phyloP scores from a whole-genome alignment of 2,329 filamentous ascomycete genomes.

The Phyllosticta ampelicida region DNA sequence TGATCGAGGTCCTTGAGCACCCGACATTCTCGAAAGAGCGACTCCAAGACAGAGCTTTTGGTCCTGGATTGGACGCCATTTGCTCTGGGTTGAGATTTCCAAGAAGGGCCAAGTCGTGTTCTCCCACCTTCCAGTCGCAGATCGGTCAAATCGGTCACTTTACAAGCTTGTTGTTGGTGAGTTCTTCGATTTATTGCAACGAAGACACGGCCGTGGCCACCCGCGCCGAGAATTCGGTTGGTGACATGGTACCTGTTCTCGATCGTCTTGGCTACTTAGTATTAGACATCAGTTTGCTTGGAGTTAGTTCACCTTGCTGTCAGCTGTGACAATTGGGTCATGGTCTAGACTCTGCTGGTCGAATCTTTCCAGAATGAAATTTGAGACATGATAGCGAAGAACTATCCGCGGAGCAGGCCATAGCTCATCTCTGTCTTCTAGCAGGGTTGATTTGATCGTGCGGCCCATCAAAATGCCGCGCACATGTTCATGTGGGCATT shows the following conservation, averaged over 20 bases:
- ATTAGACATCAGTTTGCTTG: background rate
- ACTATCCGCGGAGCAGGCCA: constrained; percentile 21
- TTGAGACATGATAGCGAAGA: constrained; percentile 17
- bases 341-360: background rate
- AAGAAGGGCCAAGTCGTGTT: background rate
- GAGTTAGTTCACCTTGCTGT: constrained; percentile 1
- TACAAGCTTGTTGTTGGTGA: constrained; percentile 56
- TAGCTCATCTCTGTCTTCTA: constrained; percentile 34
- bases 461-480: constrained; percentile 22
- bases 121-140: background rate
- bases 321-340: background rate
- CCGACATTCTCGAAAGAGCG: constrained; percentile 30
- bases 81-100: background rate
- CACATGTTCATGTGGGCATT: constrained; percentile 12
- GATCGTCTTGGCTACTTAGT: background rate
- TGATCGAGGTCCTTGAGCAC: constrained; percentile 45
- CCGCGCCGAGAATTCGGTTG: constrained; percentile 42
- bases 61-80: background rate
- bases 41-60: background rate
- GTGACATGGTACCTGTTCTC: constrained; percentile 34
- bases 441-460: constrained; percentile 28
- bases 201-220: constrained; percentile 44
- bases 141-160: constrained; percentile 38
- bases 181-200: constrained; percentile 43
- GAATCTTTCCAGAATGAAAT: background rate